Base-by-base conservation (phyloP, 73 alveolate species). In the Paramecium octaurelia region DNA sequence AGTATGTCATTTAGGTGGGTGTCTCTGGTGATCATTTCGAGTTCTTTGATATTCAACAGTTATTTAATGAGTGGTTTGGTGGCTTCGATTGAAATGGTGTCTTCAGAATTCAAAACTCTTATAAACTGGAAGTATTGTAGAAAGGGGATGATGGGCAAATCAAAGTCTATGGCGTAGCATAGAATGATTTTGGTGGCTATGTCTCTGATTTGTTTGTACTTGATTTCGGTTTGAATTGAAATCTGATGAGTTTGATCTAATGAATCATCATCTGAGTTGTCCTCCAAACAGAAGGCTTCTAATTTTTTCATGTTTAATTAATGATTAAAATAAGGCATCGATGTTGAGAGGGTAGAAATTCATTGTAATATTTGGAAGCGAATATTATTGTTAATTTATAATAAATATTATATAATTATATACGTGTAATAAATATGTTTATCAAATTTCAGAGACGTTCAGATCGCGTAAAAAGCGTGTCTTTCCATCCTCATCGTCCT, bases 401-500 rank as follows among this genome's bases (percentile, higher is more conserved):
- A 64, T 27, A 12, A 31, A 64, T 27, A 31, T 64, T 64, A 64
- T 31, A 24, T 20, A 59, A 16, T 59, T 16, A 34, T 14, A 64
- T 64, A 64, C 84, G 84, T 64, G 84, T 64, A 64, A 31, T 64
- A 64, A 31, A 31, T 23, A 64, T 64, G 84, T 94, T 95, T 93
- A 95, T 95, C 64, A 97, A 98, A 92, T 98, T 97, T 86, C 99
- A 98, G 92, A 94, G 98, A 14, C 97, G 96, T 89, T 97, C 99
- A 71, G 97, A 94, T 83, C 95, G 99, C 64, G 99, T 98, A 75
- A 98, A 95, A 86, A 99, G 99, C 38, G 83, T 98, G 83, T 92
- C 99, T 46, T 98, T 98, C 94, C 99, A 98, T 92, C 99, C 99
- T 40, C 95, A 95, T 86, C 97, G 98, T 68, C 98, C 99, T 10